phyloP scores from a whole-genome alignment of 2,329 filamentous ascomycete genomes.

The Exserohilum rostratum region DNA sequence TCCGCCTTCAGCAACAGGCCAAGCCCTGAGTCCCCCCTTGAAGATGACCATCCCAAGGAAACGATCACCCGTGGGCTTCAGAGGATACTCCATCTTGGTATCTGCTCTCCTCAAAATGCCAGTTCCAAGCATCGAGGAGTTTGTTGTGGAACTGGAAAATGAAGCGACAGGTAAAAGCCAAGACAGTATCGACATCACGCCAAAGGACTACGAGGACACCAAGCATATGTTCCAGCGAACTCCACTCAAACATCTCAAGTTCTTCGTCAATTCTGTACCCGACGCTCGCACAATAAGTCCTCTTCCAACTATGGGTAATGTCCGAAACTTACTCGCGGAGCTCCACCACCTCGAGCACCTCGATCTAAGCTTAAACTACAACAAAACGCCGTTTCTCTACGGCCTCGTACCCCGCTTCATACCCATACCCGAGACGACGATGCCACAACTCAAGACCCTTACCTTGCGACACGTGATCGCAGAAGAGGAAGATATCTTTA shows the following conservation, averaged over 20 bases:
- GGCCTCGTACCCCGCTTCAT: not conserved
- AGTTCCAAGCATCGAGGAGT: conserved; percentile 39
- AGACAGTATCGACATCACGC: conserved; percentile 6
- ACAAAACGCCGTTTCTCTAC: not conserved
- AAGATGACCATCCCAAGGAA: not conserved
- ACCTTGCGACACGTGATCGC: conserved; percentile 1
- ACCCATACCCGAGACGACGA: conserved; percentile 5
- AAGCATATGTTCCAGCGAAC: conserved; percentile 9
- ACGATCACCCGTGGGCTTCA: conserved; percentile 26
- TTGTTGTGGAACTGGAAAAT: conserved; percentile 42
- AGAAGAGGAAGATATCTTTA: not conserved
- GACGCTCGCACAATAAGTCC: not conserved
- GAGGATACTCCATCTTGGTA: conserved; percentile 41
- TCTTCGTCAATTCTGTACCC: conserved; percentile 8
- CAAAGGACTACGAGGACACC: conserved; percentile 13
- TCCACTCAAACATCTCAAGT: conserved; percentile 14
- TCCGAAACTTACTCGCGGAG: conserved; percentile 1
- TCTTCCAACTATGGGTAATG: not conserved
- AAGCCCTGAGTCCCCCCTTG: not conserved
- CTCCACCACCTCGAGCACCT: conserved; percentile 18
- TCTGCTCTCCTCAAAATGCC: conserved; percentile 31
- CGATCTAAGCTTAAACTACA: conserved; percentile 13
- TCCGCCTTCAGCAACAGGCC: conserved; percentile 3
- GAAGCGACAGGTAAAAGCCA: conserved; percentile 11
- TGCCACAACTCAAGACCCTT: not conserved